Evolutionary conservation across 176 grass and related monocot genomes (phyloP).

Genomic region (Panicum miliaceum): DNA sequence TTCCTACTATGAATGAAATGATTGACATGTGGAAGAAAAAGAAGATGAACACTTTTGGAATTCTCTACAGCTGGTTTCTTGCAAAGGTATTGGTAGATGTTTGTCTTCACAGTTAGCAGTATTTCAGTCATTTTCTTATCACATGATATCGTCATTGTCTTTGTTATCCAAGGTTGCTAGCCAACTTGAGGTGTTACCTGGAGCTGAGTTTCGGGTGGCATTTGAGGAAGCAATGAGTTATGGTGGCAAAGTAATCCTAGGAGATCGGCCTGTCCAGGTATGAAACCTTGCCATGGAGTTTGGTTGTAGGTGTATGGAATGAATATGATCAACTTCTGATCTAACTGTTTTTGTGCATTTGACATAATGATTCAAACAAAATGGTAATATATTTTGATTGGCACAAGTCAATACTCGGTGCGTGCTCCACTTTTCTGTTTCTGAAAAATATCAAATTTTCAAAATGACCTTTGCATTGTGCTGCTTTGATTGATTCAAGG

Average conservation of each 20-base stretch:
- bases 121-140: conserved; percentile 34
- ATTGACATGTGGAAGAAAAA: conserved; percentile 98
- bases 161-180: conserved; percentile 71
- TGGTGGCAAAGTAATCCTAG: conserved; percentile 86
- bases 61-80: conserved; percentile 98
- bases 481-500: not conserved
- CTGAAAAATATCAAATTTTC: conserved; percentile 6
- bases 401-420: not conserved
- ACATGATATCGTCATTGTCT: conserved; percentile 24
- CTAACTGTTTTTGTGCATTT: conserved; percentile 8
- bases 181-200: conserved; percentile 87
- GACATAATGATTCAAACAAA: not conserved
- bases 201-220: conserved; percentile 89
- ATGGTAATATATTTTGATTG: not conserved
- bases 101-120: conserved; percentile 17
- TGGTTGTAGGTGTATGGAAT: conserved; percentile 6
- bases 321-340: not conserved
- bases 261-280: conserved; percentile 94
- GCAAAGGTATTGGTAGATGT: conserved; percentile 62
- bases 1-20: conserved; percentile 92
- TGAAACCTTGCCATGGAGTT: not conserved
- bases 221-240: conserved; percentile 90
- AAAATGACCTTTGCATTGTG: not conserved
- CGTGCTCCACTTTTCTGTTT: not conserved
- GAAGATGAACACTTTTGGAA: conserved; percentile 91